Base-by-base conservation (phyloP, 225 moss, liverwort and hornwort genomes). In the Rhytidiadelphus loreus region DNA sequence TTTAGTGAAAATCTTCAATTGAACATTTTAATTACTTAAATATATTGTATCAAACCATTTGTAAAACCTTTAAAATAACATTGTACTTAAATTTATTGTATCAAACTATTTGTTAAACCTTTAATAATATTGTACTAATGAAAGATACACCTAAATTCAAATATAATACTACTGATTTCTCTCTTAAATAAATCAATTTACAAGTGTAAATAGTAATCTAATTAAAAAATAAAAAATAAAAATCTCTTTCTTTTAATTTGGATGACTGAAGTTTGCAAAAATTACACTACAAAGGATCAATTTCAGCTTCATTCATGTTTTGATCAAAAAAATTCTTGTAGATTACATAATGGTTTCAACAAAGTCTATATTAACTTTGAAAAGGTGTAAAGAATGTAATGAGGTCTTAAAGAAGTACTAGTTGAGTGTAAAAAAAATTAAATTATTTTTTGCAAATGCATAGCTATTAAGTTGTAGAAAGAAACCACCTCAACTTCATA, bases 61-160 rank as follows among this genome's bases (percentile, higher is more conserved):
- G 33, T 33, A 35, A 52, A 35, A 23, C 20, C 12, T 20, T 46
- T 46, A 46, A 44, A 46, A 44, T 8, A 70, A 41, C 24, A 24
- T 39, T 24, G 8, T 2, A 39, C 1, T 70, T 6, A 52, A 14
- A 53, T 35, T 8, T 11, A 33, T 7, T 16, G 2, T 7, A 73
- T 46, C 30, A 48, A 46, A 74, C 3, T 7, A 30, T 17, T 73
- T 22, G 33, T 33, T 52, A 52, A 35, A 23, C 20, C 12, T 20
- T 46, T 46, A 46, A 44, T 8, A 70, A 41, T 39, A 24, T 39
- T 24, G 8, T 2, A 39, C 1, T 70, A 0, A 7, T 1, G 0
- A 3, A 69, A 39, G 8, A 5, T 41, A 14, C 5, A 5, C 15
- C 15, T 70, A 70, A 25, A 41, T 70, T 70, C 13, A 25, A 14